Evolutionary conservation across 176 grass and related monocot species (phyloP), one percentile per base, ranked within the genome.

Genomic region (Zoysia pacifica): DNA sequence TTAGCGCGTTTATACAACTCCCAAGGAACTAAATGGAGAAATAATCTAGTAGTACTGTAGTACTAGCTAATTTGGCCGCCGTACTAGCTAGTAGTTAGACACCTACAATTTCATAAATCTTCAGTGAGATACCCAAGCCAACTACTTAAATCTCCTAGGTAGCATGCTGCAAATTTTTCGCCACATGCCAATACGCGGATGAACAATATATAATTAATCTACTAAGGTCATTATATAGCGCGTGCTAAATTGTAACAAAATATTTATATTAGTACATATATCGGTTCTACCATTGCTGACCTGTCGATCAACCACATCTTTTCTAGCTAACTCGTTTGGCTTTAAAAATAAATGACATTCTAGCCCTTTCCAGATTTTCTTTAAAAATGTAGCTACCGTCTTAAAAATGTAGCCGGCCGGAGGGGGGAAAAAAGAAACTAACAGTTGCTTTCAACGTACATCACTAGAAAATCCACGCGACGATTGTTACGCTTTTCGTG

Each of bases 361-460:
- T 16, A 77, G 47, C 75, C 66, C 75, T 62, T 46, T 52, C 75
- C 62, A 78, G 3, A 78, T 56, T 51, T 51, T 54, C 4, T 2
- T 43, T 18, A 1, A 18, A 66, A 66, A 66, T 36, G 3, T 14
- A 78, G 75, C 47, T 66, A 46, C 47, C 76, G 73, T 55, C 48
- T 67, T 83, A 67, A 2, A 6, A 28, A 28, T 28, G 28, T 28
- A 28, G 28, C 28, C 28, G 28, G 28, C 74, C 80, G 44, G 56
- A 86, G 70, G 71, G 79, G 20, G 59, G 0, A 53, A 65, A 75
- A 69, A 73, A n/a, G 37, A 35, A 40, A 60, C 51, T 9, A 12
- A 48, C 36, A 62, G 77, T 76, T 43, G 76, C 87, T 84, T 88
- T 84, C 81, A 48, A 55, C 59, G 70, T 45, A 62, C 63, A 64